phyloP scores from a whole-genome alignment of 257 asterid species.

The Paulownia fortunei region DNA sequence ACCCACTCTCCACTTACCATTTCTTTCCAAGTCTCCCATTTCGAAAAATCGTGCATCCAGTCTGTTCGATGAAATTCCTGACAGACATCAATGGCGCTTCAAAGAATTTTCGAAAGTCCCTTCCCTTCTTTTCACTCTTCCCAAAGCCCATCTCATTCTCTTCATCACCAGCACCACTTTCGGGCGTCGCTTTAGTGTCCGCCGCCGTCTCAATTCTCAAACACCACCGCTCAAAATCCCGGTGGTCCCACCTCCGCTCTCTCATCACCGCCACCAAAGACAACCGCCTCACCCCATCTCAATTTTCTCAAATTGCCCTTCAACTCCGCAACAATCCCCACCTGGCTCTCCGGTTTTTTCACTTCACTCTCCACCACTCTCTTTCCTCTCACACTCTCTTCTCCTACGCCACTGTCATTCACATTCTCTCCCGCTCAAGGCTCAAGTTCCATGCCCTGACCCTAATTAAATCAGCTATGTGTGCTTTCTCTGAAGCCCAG shows the following conservation, averaged over 20 bases:
- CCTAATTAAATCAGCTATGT: constrained; percentile 63
- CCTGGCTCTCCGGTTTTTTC: constrained; percentile 65
- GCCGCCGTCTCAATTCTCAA: constrained; percentile 78
- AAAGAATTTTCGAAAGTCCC: constrained; percentile 17
- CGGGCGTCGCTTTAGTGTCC: constrained; percentile 52
- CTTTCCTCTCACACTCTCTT: constrained; percentile 71
- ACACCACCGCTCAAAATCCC: constrained; percentile 91
- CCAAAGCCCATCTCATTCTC: constrained; percentile 38
- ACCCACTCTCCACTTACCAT: too few species aligned
- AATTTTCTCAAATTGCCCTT: constrained; percentile 63
- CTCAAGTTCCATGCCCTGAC: constrained; percentile 56
- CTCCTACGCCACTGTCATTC: constrained; percentile 76
- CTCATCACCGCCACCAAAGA: constrained; percentile 47
- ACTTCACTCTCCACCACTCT: constrained; percentile 67
- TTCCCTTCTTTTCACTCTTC: constrained; percentile 2
- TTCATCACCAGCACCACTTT: constrained; percentile 36
- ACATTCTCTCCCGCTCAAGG: constrained; percentile 77
- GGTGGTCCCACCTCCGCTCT: constrained; percentile 87
- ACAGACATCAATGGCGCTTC: constrained; percentile 35
- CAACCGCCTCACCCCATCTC: constrained; percentile 60
- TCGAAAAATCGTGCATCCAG: background rate
- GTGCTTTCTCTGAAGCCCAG: constrained; percentile 50
- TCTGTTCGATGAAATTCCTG: constrained; percentile 41
- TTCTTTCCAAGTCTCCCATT: background rate
- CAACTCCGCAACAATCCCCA: constrained; percentile 78